Evolutionary conservation across 805 yeast genomes (phyloP), one percentile per base, ranked within the genome.

Genomic region (Candida silvicultrix): DNA sequence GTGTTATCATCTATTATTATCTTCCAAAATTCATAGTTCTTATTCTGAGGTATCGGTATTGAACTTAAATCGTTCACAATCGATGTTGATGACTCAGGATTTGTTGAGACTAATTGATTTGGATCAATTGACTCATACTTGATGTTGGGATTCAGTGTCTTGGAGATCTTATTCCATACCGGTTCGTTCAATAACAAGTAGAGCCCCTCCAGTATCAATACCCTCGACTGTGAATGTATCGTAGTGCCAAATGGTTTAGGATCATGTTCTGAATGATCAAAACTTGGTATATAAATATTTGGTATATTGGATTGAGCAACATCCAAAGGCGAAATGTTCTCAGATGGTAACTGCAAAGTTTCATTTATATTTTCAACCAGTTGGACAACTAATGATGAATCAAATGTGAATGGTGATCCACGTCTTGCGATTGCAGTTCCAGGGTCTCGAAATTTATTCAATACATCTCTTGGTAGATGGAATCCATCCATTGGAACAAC

Each of bases 391-490:
- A 46, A 43, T 4, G 48, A 46, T 6, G 58, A 77, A 58, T 90
- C 90, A 66, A 90, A 92, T 0, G 97, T 89, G 54, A 73, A 78
- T 2, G 96, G 95, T 0, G 96, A 84, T 0, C 97, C 97, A 42
- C 97, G 73, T 49, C 87, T 70, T 23, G 65, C 61, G 28, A 79
- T 65, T 0, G 95, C 92, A 31, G 65, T 68, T 11, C 60, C 68
- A 0, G 87, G 73, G 52, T 88, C 77, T 10, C 68, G 64, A 57
- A 85, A 74, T 37, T 63, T 51, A n/a, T 63, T 64, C 11, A 85
- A 63, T 11, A 70, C 68, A 0, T 56, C 49, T 29, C 83, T 59
- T 0, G 86, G 75, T n/a, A 78, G 64, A 57, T 85, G 94, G 55
- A 80, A 85, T 5, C 94, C 92, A 61, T 85, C 92, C 89, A 83